A percentile compares a stretch with the other conserved stretches of the same genome.
Evolutionary conservation across 371 early-diverging fungal species (phyloP).

Genomic region (Actinomucor elegans): DNA sequence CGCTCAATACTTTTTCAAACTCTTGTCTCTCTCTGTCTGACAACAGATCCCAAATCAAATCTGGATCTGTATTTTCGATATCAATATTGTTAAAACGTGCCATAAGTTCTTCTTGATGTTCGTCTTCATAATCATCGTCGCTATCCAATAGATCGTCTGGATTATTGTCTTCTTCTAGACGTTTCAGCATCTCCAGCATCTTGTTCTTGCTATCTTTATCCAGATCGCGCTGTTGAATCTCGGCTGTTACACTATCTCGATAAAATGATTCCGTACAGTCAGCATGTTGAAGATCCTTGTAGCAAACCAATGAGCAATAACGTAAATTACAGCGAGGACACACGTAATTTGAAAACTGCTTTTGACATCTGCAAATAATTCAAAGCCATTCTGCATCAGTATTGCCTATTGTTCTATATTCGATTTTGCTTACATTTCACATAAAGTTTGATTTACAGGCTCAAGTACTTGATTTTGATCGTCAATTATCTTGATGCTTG

Average conservation of each 20-base stretch:
- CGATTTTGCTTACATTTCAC: constrained; percentile 21
- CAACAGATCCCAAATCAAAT: constrained; percentile 54
- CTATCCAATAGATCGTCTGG: constrained; percentile 17
- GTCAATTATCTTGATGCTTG: constrained; percentile 6
- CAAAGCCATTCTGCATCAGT: neutral
- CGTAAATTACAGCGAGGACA: constrained; percentile 73
- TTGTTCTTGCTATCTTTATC: constrained; percentile 44
- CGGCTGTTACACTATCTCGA: constrained; percentile 57
- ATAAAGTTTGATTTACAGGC: constrained; percentile 21
- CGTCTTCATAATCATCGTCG: constrained; percentile 27
- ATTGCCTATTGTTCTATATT: neutral
- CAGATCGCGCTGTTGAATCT: constrained; percentile 48
- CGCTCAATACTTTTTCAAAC: constrained; percentile 36
- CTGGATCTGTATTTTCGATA: constrained; percentile 50
- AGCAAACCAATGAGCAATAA: constrained; percentile 70
- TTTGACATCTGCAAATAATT: constrained; percentile 46
- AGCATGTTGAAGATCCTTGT: constrained; percentile 54
- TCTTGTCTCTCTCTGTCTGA: constrained; percentile 54
- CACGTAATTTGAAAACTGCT: constrained; percentile 58
- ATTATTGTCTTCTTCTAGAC: constrained; percentile 51
- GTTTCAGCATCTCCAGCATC: constrained; percentile 56
- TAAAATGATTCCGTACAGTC: constrained; percentile 72
- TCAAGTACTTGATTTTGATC: constrained; percentile 7
- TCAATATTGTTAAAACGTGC: constrained; percentile 52
- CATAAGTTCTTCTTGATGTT: constrained; percentile 43